These are phyloP conservation scores for Oidiodendron maius DNA, from an alignment of 495 filamentous ascomycete species.

Conservation along the genomic window DNA sequence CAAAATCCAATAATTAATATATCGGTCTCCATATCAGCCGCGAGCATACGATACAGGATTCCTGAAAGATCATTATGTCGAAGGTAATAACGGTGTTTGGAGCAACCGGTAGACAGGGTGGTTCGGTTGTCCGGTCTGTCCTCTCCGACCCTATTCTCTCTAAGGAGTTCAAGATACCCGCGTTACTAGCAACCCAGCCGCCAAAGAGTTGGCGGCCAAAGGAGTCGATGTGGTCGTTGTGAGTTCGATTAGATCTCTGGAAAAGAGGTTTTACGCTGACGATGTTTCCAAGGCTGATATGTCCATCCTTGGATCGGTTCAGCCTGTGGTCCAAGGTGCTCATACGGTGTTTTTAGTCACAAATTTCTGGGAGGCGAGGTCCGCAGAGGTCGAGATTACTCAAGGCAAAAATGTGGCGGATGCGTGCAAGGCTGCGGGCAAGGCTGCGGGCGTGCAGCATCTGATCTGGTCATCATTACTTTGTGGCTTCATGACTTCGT, in stretches of 20 bases:
- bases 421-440: conserved; percentile 23
- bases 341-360: conserved; percentile 49
- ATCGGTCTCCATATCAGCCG: too few relatives aligned
- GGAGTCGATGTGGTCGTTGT: background rate
- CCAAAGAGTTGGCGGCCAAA: background rate
- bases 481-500: too few relatives aligned
- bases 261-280: background rate
- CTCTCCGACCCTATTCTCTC: conserved; percentile 39
- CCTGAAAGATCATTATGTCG: too few relatives aligned
- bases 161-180: conserved; percentile 3
- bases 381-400: conserved; percentile 36
- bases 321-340: conserved; percentile 39
- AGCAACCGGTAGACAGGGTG: conserved; percentile 56
- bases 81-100: conserved; percentile 51
- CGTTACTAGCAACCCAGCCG: background rate
- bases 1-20: too few relatives aligned
- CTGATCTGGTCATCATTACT: too few relatives aligned
- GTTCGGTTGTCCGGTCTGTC: conserved; percentile 44
- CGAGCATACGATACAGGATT: too few relatives aligned
- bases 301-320: background rate
- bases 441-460: conserved; percentile 41
- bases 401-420: conserved; percentile 51
- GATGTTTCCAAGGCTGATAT: background rate
- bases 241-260: background rate
- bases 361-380: conserved; percentile 42